Evolutionary conservation across 163 green algal species (phyloP), one percentile per base, ranked within the genome.

Genomic region (Scenedesmus sp.): DNA sequence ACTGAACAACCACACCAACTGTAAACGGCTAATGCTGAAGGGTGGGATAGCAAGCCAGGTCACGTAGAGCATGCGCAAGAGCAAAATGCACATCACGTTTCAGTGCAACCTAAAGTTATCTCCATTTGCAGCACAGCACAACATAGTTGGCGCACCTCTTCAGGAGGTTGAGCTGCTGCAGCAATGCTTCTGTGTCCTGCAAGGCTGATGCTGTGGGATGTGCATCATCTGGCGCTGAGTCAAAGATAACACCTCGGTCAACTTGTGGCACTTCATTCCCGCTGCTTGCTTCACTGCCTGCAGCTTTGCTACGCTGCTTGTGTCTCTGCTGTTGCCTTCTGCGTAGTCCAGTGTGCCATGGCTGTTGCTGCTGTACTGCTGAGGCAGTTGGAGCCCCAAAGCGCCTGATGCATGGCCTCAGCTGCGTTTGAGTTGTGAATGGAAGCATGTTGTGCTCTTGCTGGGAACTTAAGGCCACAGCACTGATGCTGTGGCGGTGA

Each of bases 161-260:
- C 57, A 91, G 26, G 9, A 23, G 18, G 10, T 12, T 81, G 26
- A 91, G 76, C 73, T 86, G 74, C 74, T 91, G 56, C 76, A 91
- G 74, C 56, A 87, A 8, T 18, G 10, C 7, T 7, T 88, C 81
- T 34, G 18, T 86, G 54, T 86, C 81, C 2, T 4, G 2, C 76
- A 84, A 9, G 46, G 76, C 76, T 84, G 76, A 10, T 59, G 34
- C 34, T 59, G 34, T 84, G 3, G 34, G 3, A 0, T 34, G 76
- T 59, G 76, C 76, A 10, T 59, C 76, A 84, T 70, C 81, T 86
- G 77, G 77, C 77, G n/a, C 0, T 46, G 34, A 46, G 77, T 10
- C 46, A 84, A 10, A 26, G 13, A 20, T 52, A 4, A 83, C 13
- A 18, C 1, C 46, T 3, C 12, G 23, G 2, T 60, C 77, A 23